Percentiles rank a stretch among this genome's conserved stretches.
phyloP scores from a whole-genome alignment of 2,329 filamentous ascomycete genomes.

The Pseudomassariella vexata region DNA sequence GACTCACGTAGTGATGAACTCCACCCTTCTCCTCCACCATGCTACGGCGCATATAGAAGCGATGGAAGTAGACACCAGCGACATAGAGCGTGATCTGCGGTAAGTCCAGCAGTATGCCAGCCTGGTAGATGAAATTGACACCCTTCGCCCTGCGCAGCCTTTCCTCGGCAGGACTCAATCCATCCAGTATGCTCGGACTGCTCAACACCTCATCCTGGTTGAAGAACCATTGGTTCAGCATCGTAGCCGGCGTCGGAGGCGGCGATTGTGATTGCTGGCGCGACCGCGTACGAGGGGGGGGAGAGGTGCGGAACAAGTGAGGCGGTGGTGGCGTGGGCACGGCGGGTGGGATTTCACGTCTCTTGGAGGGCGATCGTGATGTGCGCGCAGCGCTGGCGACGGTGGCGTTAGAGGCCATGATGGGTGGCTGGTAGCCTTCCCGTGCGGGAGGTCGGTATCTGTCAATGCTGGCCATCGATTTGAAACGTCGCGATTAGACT shows the following conservation, averaged over 20 bases:
- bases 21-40: slow-evolving; percentile 71
- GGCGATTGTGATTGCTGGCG: slow-evolving; percentile 5
- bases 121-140: slow-evolving; percentile 93
- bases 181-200: slow-evolving; percentile 80
- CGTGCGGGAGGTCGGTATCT: slow-evolving; percentile 48
- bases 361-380: slow-evolving; percentile 44
- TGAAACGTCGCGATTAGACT: no score
- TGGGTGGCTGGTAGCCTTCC: slow-evolving; percentile 52
- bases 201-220: slow-evolving; percentile 74
- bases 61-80: slow-evolving; percentile 89
- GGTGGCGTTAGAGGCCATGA: slow-evolving; percentile 8
- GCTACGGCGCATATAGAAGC: slow-evolving; percentile 88
- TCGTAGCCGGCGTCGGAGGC: slow-evolving; percentile 16
- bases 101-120: slow-evolving; percentile 85
- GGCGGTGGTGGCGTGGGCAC: slow-evolving; percentile 56
- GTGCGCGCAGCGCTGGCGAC: slow-evolving; percentile 33
- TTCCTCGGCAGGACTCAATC: slow-evolving; percentile 72
- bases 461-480: slow-evolving; percentile 59
- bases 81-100: slow-evolving; percentile 90
- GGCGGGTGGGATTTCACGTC: slow-evolving; percentile 53
- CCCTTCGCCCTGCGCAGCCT: slow-evolving; percentile 79
- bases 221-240: slow-evolving; percentile 77
- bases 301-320: slow-evolving; percentile 47
- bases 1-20: slow-evolving; percentile 80
- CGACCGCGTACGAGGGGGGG: slow-evolving; percentile 49